phyloP scores from a whole-genome alignment of 805 yeast genomes.

The Ogataea trehaloabstinens region DNA sequence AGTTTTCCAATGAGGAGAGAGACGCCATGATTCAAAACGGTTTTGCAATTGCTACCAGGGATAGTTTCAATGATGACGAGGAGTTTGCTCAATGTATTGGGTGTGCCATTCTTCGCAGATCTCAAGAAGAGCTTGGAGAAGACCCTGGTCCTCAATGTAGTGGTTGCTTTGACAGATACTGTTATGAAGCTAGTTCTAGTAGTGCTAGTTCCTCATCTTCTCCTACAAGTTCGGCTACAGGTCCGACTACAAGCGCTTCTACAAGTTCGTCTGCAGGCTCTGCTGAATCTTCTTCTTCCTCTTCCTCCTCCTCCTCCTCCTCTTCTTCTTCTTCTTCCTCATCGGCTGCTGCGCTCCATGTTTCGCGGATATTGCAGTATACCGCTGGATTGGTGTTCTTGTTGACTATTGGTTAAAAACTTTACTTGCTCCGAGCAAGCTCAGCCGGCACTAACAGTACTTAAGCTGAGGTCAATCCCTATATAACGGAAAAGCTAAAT shows the following conservation, averaged over 20 bases:
- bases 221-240: not conserved
- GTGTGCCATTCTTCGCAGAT: slow-evolving; percentile 77
- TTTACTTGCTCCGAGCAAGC: too few relatives aligned
- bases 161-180: slow-evolving; percentile 64
- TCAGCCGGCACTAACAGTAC: too few relatives aligned
- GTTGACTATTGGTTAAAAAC: too few relatives aligned
- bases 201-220: not conserved
- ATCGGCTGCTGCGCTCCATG: too few relatives aligned
- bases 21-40: slow-evolving; percentile 66
- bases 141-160: slow-evolving; percentile 62
- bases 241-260: not conserved
- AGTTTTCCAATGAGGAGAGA: slow-evolving; percentile 57
- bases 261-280: not conserved
- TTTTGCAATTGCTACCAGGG: slow-evolving; percentile 59
- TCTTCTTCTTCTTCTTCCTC: too few relatives aligned
- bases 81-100: slow-evolving; percentile 75
- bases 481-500: too few relatives aligned
- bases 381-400: too few relatives aligned
- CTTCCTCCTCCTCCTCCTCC: not conserved
- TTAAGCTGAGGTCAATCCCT: too few relatives aligned
- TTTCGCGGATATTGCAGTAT: too few relatives aligned
- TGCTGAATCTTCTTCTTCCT: not conserved
- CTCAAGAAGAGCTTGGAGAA: slow-evolving; percentile 60
- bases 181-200: slow-evolving; percentile 38
- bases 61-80: slow-evolving; percentile 55